A percentile compares a stretch with the other conserved stretches of the same genome.
Evolutionary conservation across 352 stramenopile species (phyloP).

Genomic region (Phytophthora foliorum): DNA sequence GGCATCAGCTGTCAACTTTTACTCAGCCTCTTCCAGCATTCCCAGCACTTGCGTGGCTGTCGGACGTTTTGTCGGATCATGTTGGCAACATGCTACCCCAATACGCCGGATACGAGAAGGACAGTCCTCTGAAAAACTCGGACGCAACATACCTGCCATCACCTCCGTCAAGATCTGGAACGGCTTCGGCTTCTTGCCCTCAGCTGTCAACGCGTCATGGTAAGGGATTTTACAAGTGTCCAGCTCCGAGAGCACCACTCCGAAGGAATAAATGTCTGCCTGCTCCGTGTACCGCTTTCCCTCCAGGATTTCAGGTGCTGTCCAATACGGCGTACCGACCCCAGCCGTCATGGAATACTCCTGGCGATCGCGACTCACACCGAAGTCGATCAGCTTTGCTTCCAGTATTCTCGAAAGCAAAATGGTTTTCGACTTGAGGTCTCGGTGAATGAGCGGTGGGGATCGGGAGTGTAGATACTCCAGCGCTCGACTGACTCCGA

Average conservation of each 20-base stretch:
- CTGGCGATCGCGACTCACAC: conserved; percentile 27
- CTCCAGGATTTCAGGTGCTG: conserved; percentile 46
- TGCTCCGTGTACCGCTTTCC: conserved; percentile 37
- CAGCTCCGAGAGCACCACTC: conserved; percentile 49
- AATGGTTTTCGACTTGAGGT: conserved; percentile 62
- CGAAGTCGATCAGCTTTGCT: conserved; percentile 69
- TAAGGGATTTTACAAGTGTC: conserved; percentile 44
- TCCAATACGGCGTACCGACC: conserved; percentile 43
- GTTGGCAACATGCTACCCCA: conserved; percentile 50
- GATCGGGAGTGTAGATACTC: conserved; percentile 41
- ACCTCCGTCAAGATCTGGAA: conserved; percentile 55
- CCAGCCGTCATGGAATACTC: conserved; percentile 42
- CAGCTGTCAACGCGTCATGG: conserved; percentile 27
- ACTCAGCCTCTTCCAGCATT: conserved; percentile 23
- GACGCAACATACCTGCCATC: conserved; percentile 50
- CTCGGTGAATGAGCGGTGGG: conserved; percentile 41
- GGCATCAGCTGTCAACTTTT: not conserved
- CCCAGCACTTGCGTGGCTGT: conserved; percentile 28
- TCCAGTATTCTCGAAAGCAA: conserved; percentile 74
- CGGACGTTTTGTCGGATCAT: conserved; percentile 43
- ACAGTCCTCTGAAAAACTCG: conserved; percentile 52
- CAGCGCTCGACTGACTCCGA: conserved; percentile 41
- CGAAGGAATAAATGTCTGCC: conserved; percentile 55
- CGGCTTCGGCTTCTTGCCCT: conserved; percentile 45
- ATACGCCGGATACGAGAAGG: conserved; percentile 49